Evolutionary conservation across 1,139 yeast species (phyloP).

Genomic region (Diutina sp.): DNA sequence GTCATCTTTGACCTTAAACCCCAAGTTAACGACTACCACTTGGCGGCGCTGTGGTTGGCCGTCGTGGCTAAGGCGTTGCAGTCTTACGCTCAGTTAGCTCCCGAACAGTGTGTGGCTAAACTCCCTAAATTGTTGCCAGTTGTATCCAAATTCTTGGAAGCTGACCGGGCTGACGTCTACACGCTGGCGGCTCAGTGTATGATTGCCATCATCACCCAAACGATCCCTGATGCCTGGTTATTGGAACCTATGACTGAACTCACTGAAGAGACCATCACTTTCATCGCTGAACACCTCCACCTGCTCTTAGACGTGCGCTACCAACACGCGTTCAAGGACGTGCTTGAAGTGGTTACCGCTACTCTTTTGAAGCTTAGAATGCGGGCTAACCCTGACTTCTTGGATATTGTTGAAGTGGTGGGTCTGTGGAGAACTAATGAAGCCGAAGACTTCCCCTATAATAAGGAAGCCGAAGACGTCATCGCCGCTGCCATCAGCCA

Average conservation of each 20-base stretch:
- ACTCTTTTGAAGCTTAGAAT: conserved; percentile 51
- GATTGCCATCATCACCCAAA: conserved; percentile 58
- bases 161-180: conserved; percentile 58
- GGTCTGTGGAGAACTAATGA: conserved; percentile 84
- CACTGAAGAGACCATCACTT: conserved; percentile 39
- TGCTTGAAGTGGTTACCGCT: conserved; percentile 58
- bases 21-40: conserved; percentile 64
- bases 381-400: conserved; percentile 62
- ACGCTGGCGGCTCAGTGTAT: conserved; percentile 79
- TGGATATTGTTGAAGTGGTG: conserved; percentile 52
- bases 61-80: conserved; percentile 81
- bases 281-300: conserved; percentile 36
- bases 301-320: conserved; percentile 63
- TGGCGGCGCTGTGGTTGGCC: conserved; percentile 92
- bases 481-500: conserved; percentile 67
- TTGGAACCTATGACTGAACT: conserved; percentile 41
- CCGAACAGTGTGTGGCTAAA: conserved; percentile 41
- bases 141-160: conserved; percentile 47
- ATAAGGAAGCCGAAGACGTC: conserved; percentile 69
- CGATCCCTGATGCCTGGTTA: conserved; percentile 48
- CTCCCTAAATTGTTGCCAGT: conserved; percentile 45
- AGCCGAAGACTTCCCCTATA: conserved; percentile 54
- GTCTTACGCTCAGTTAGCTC: conserved; percentile 50
- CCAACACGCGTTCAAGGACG: conserved; percentile 65
- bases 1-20: conserved; percentile 75